Conservation (phyloP, 2,329 filamentous ascomycete genomes). For the Diaporthe destruens region DNA sequence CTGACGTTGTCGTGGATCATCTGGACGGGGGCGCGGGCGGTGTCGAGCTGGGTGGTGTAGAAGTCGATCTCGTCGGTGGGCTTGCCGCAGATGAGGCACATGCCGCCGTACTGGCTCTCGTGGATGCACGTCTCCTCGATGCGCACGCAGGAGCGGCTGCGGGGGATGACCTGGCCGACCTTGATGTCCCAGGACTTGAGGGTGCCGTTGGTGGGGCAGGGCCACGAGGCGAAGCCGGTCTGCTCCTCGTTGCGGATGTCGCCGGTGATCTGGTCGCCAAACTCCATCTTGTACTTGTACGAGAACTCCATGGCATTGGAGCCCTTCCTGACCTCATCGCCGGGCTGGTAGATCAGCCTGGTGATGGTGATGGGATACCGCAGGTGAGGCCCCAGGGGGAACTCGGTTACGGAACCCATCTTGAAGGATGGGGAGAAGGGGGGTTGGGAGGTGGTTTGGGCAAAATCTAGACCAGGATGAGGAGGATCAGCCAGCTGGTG, state of each 20-base stretch:
- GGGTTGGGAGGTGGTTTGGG: background rate
- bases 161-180: slow-evolving; percentile 73
- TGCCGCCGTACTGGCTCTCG: slow-evolving; percentile 88
- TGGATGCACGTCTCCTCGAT: slow-evolving; percentile 94
- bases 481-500: background rate
- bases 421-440: background rate
- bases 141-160: slow-evolving; percentile 73
- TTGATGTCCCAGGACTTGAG: slow-evolving; percentile 81
- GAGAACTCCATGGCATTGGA: slow-evolving; percentile 88
- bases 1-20: slow-evolving; percentile 94
- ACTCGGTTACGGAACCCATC: slow-evolving; percentile 57
- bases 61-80: slow-evolving; percentile 95
- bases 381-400: slow-evolving; percentile 72
- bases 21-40: slow-evolving; percentile 89
- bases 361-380: slow-evolving; percentile 95
- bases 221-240: slow-evolving; percentile 81
- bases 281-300: slow-evolving; percentile 82
- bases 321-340: slow-evolving; percentile 81
- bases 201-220: slow-evolving; percentile 85
- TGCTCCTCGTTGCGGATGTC: slow-evolving; percentile 76
- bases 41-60: slow-evolving; percentile 83
- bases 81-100: slow-evolving; percentile 93
- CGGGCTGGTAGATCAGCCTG: slow-evolving; percentile 81
- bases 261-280: slow-evolving; percentile 73
- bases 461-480: slow-evolving; percentile 5